Evolutionary conservation across 2,329 filamentous ascomycete species (phyloP).

Genomic region (Chalaropsis ovoidea): DNA sequence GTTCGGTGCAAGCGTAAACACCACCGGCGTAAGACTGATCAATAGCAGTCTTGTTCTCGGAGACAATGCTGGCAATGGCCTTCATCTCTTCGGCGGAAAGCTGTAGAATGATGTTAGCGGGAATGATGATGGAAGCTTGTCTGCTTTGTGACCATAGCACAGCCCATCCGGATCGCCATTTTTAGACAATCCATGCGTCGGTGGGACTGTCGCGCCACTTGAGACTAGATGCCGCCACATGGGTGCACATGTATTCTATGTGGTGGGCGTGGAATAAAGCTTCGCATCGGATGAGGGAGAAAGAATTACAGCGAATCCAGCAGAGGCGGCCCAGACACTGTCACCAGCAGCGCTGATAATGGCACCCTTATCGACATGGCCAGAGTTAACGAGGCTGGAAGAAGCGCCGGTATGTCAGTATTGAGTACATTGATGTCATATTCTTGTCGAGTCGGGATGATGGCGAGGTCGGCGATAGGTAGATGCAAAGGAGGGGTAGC

Average conservation of each 20-base stretch:
- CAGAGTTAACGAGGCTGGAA: constrained; percentile 64
- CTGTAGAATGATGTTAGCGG: constrained; percentile 17
- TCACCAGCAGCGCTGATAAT: constrained; percentile 74
- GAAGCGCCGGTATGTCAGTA: constrained; percentile 24
- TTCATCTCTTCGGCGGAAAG: constrained; percentile 46
- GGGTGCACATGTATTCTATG: not conserved
- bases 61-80: constrained; percentile 45
- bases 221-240: not conserved
- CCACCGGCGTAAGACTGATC: constrained; percentile 63
- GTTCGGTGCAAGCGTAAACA: constrained; percentile 63
- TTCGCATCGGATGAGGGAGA: not conserved
- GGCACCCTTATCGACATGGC: constrained; percentile 72
- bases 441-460: not conserved
- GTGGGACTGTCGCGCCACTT: not conserved
- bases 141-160: not conserved
- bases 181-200: not conserved
- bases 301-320: constrained; percentile 59
- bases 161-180: not conserved
- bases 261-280: not conserved
- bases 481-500: constrained; percentile 21
- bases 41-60: constrained; percentile 37
- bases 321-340: constrained; percentile 64
- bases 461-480: not conserved
- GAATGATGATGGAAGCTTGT: not conserved
- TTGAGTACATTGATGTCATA: not conserved